Evolutionary conservation across 2,329 filamentous ascomycete genomes (phyloP).

Genomic region (Beauveria pseudobassiana): DNA sequence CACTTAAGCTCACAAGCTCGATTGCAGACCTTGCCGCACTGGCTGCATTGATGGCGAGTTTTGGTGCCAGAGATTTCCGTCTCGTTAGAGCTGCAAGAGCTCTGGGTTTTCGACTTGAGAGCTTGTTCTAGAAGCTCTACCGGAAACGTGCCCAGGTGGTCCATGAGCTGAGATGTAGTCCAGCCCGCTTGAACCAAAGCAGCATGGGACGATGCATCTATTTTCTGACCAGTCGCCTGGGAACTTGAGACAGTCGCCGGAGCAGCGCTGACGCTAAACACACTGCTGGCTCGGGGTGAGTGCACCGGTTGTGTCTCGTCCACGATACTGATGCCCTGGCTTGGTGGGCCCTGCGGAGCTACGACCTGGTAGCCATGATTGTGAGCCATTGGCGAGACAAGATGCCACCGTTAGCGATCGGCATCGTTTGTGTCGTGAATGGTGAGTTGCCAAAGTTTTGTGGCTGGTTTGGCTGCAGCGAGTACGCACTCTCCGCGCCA

Average conservation of each 20-base stretch:
- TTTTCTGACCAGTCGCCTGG: background rate
- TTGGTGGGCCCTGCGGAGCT: background rate
- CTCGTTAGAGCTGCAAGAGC: background rate
- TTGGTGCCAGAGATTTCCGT: constrained; percentile 11
- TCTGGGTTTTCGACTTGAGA: constrained; percentile 16
- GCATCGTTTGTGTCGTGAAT: background rate
- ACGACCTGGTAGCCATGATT: background rate
- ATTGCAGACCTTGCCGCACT: constrained; percentile 39
- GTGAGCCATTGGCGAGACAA: background rate
- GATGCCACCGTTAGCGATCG: background rate
- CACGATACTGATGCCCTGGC: constrained; percentile 10
- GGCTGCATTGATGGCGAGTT: constrained; percentile 23
- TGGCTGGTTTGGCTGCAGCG: background rate
- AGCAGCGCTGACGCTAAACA: background rate
- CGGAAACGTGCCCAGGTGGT: constrained; percentile 22
- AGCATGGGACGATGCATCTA: background rate
- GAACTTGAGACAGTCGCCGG: background rate
- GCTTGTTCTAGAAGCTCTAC: constrained; percentile 26
- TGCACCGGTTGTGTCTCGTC: background rate
- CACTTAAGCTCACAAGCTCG: constrained; percentile 53
- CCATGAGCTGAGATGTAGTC: constrained; percentile 13
- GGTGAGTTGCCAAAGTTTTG: background rate
- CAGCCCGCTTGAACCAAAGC: background rate
- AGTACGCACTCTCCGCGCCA: background rate
- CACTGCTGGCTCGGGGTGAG: background rate